Base-by-base conservation (phyloP, 164 flowering plant species). In the Taxillus chinensis region DNA sequence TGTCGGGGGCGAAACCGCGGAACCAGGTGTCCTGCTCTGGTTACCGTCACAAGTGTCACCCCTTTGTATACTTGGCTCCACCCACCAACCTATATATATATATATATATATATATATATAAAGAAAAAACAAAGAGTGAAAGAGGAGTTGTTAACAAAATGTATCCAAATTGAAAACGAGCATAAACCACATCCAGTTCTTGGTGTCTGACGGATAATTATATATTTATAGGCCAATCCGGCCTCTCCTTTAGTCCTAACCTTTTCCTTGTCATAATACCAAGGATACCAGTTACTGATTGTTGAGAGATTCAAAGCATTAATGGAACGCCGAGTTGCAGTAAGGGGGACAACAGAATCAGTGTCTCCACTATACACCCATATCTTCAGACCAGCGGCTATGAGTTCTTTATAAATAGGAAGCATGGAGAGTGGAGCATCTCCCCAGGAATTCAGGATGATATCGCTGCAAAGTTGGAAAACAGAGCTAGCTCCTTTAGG, bases 1-100 rank as follows among this genome's bases (percentile, higher is more conserved):
- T 41, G 73, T 5, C 60, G 59, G 15, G 79, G 79, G 14, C 51
- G 67, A 60, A 17, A 45, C 6, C 76, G 16, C 3, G 79, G 79
- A 41, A 78, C 82, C 62, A 76, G 79, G 53, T 78, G 82, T 10
- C 82, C 82, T 54, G 79, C 79, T 11, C 79, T 79, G 12, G 64
- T 68, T 5, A 78, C 79, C 3, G 74, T 73, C 57, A 52, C 74
- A 53, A 62, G 71, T 0, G 77, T 78, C 9, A 78, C 59, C 0
- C 79, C 82, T 10, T 74, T 41, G 63, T 73, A 78, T 0, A 66
- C 64, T 62, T 78, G 72, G 57, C 70, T 76, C 79, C 79, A 78
- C 12, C 82, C 82, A 7, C 79, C 74, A 45, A 78, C 81, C 79
- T 78, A 42, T n/a, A 16, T 48, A 27, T 27, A 27, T 2, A 27